Evolutionary conservation across 495 filamentous ascomycete genomes (phyloP).

Genomic region (Neurospora sp.): DNA sequence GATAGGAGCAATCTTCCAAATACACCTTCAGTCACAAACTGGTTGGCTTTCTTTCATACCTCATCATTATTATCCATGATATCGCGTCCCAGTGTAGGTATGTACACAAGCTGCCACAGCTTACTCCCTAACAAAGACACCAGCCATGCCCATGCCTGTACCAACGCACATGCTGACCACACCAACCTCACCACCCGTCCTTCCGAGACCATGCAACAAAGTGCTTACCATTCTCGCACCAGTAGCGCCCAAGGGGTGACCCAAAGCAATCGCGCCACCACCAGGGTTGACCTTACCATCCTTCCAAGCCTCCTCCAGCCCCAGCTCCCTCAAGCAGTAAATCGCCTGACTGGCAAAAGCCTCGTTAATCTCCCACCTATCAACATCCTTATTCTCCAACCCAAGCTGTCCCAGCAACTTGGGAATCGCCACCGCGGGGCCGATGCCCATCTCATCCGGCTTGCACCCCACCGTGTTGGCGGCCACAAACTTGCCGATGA

Average conservation of each 20-base stretch:
- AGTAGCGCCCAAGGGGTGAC: constrained; percentile 88
- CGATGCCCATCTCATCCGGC: constrained; percentile 91
- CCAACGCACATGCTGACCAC: constrained; percentile 85
- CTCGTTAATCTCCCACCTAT: constrained; percentile 95
- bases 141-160: constrained; percentile 88
- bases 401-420: constrained; percentile 60
- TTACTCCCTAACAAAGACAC: constrained; percentile 74
- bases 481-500: constrained; percentile 72
- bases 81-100: background rate
- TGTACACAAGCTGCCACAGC: background rate
- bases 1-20: background rate
- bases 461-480: constrained; percentile 63
- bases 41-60: background rate
- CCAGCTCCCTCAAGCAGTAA: constrained; percentile 67
- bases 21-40: too few relatives aligned
- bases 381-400: constrained; percentile 55
- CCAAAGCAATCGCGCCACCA: constrained; percentile 86
- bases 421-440: constrained; percentile 77
- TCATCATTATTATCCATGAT: background rate
- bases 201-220: constrained; percentile 54
- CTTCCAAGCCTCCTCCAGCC: constrained; percentile 49
- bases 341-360: constrained; percentile 86
- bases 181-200: constrained; percentile 51
- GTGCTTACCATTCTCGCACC: constrained; percentile 75
- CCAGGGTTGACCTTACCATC: constrained; percentile 74